phyloP scores from a whole-genome alignment of 2,329 filamentous ascomycete genomes.

The Scopulariopsis brevicaulis region DNA sequence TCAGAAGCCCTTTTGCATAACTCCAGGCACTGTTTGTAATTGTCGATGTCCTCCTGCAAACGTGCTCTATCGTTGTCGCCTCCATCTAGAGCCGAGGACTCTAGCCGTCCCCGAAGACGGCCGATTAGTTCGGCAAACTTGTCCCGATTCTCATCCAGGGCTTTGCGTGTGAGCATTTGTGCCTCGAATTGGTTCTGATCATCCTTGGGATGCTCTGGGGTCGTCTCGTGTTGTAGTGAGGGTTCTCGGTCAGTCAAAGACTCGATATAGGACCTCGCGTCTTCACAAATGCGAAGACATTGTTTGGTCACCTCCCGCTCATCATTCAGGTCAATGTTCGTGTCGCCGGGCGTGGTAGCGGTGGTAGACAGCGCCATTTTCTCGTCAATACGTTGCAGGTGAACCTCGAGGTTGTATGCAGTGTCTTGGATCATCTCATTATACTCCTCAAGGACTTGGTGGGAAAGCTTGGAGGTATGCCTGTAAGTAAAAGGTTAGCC shows the following conservation, averaged over 20 bases:
- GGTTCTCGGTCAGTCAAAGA: conserved; percentile 17
- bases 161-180: conserved; percentile 17
- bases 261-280: conserved; percentile 20
- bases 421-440: conserved; percentile 25
- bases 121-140: conserved; percentile 17
- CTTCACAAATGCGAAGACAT: conserved; percentile 25
- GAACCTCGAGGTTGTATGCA: conserved; percentile 19
- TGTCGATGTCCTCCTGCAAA: conserved; percentile 20
- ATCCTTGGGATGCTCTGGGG: not conserved
- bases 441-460: conserved; percentile 20
- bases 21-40: conserved; percentile 23
- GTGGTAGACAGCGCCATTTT: conserved; percentile 14
- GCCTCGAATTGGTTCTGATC: conserved; percentile 16
- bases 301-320: conserved; percentile 23
- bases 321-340: conserved; percentile 19
- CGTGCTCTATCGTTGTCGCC: conserved; percentile 14
- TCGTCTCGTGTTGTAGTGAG: conserved; percentile 9
- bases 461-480: conserved; percentile 17
- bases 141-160: conserved; percentile 18
- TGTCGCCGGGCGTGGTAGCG: conserved; percentile 10
- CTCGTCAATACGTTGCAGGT: conserved; percentile 22
- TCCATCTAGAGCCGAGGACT: conserved; percentile 11
- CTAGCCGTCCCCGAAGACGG: conserved; percentile 19
- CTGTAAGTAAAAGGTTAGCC: conserved; percentile 10
- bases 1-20: conserved; percentile 21